Evolutionary conservation across 352 stramenopile genomes (phyloP), one percentile per base, ranked within the genome.

Genomic region (Thalassiosira livingstoniorum): DNA sequence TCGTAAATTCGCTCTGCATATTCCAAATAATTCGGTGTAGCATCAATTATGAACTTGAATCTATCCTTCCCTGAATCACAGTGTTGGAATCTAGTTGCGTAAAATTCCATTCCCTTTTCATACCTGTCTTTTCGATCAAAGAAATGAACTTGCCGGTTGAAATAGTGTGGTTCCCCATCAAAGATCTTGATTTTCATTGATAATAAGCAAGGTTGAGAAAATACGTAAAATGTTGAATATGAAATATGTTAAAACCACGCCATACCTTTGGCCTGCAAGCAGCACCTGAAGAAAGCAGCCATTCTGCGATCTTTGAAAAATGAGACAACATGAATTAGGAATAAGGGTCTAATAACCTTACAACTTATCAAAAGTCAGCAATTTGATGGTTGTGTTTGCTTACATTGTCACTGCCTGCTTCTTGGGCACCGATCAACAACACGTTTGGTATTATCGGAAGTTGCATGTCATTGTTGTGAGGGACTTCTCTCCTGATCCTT

Each of bases 91-190:
- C 58, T 13, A 13, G 4, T 66, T 13, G 58, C 58, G 37, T 66
- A 66, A 25, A 66, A 66, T 66, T 39, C 58, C 5, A 66, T 27
- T n/a, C 58, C 58, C 39, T 66, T n/a, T 62, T 62, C 7, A 42
- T 66, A 66, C 23, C 58, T 5, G 18, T 15, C 3, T 7, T 66
- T 23, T 13, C 23, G 37, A 66, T 66, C 58, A 25, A 66, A 66
- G 39, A 66, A 66, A 23, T 66, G 58, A 4, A 66, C 58, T 66
- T 66, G 13, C 37, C 39, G 32, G 10, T 18, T 63, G 55, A 37
- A 21, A 21, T n/a, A 63, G 15, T 31, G 10, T 63, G 55, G 55
- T 63, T 63, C 55, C 25, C 7, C 10, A 63, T 63, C 55, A 63
- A 63, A 21, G 15, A 63, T 63, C 10, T 37, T 63, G 25, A 51